Base-by-base conservation (phyloP, 495 filamentous ascomycete species). In the Penicillium desertorum region DNA sequence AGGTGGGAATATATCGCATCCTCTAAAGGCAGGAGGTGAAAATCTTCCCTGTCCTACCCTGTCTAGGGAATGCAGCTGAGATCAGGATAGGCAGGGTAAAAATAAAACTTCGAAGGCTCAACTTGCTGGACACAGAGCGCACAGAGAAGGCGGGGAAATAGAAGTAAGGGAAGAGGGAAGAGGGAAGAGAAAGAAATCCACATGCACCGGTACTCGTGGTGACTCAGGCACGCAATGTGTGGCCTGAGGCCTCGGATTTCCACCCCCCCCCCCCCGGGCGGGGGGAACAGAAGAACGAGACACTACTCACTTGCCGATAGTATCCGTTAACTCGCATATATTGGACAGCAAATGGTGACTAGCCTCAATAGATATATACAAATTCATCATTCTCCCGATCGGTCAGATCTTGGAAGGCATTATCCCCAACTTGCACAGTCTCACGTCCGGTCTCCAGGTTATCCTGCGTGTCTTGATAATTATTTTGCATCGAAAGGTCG, bases 361-460 rank as follows among this genome's bases (percentile, higher is more conserved):
- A 12, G 14, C 2, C 41, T 52, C 73, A 86, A 59, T 86, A 84
- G 53, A 87, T 80, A 75, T 86, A 86, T 7, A 86, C 78, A 73
- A 87, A 86, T 70, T 88, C 84, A 60, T 87, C 83, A 62, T 88
- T 87, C 71, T 84, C 69, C 30, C 81, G 65, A 62, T 87, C 84
- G 25, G 83, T 87, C 65, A 85, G 54, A 69, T 86, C 85, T 48
- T 72, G 51, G 51, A 82, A 81, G 11, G 77, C 81, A 36, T 78
- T 56, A 44, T 62, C 67, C 11, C 62, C 78, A 63, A 63, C 69
- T 47, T 63, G 62, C 3, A 60, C 50, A 29, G 59, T 59, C 37
- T 63, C 63, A n/a, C 48, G 37, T 16, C 39, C 65, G 11, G 44
- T 65, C 19, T 48, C 68, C n/a, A 44, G 29, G 22, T 51, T 25